Conservation (phyloP, 1,284 basidiomycete species). For the Trametes polyzona region DNA sequence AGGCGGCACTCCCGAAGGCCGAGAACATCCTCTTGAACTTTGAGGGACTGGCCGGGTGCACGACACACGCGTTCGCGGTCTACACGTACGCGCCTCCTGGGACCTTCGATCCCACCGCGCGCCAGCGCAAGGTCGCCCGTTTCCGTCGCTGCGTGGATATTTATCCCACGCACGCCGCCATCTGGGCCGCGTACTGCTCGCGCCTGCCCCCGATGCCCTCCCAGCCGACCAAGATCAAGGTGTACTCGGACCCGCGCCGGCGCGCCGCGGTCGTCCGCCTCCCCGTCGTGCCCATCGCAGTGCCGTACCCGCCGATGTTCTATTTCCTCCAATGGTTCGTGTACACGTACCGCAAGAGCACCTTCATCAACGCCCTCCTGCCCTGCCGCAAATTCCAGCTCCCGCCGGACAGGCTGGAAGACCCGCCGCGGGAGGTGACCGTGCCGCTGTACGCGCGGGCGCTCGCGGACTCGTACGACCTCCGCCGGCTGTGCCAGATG, state of each 20-base stretch:
- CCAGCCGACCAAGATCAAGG: slow-evolving; percentile 3
- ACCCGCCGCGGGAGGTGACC: background rate
- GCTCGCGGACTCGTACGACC: background rate
- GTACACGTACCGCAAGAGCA: slow-evolving; percentile 15
- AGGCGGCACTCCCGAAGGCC: slow-evolving; percentile 9
- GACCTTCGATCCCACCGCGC: slow-evolving; percentile 1
- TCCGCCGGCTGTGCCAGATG: slow-evolving; percentile 7
- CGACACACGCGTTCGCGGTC: slow-evolving; percentile 30
- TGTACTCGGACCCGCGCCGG: slow-evolving; percentile 1
- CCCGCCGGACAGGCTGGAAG: background rate
- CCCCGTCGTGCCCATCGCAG: slow-evolving; percentile 24
- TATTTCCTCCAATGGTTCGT: slow-evolving; percentile 21
- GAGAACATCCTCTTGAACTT: slow-evolving; percentile 28
- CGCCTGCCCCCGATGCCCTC: slow-evolving; percentile 20
- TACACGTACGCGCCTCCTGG: slow-evolving; percentile 6
- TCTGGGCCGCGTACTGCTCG: slow-evolving; percentile 29
- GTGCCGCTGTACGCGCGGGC: slow-evolving; percentile 1
- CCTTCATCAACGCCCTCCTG: slow-evolving; percentile 15
- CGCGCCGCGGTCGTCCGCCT: slow-evolving; percentile 15
- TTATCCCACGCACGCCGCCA: slow-evolving; percentile 27
- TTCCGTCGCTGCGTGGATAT: slow-evolving; percentile 16
- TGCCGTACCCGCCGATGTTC: slow-evolving; percentile 25
- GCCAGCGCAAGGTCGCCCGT: background rate
- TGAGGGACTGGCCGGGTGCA: slow-evolving; percentile 14
- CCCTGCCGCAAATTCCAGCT: background rate